Conservation (phyloP, 306 rosid species). For the Fagus crenata region DNA sequence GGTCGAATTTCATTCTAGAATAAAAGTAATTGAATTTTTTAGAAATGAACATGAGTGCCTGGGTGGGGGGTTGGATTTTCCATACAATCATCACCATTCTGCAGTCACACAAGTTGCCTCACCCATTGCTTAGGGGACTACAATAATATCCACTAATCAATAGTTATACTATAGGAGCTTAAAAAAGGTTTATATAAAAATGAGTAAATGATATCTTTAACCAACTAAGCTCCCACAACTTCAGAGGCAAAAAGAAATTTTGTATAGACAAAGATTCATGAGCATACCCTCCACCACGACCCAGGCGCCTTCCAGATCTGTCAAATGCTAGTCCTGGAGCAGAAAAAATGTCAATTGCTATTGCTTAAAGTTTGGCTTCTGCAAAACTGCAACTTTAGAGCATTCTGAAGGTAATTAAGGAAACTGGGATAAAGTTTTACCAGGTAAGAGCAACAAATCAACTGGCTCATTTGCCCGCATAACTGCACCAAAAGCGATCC, state of each 20-base stretch:
- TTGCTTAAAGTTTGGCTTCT: slow-evolving; percentile 21
- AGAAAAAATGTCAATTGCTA: slow-evolving; percentile 24
- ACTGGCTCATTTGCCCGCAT: slow-evolving; percentile 87
- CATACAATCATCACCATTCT: neutral
- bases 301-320: slow-evolving; percentile 86
- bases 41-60: slow-evolving; percentile 7
- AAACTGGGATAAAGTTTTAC: slow-evolving; percentile 41
- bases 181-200: neutral
- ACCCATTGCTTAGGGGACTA: neutral
- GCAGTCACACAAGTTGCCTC: slow-evolving; percentile 9
- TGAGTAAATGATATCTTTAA: slow-evolving; percentile 19
- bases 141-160: neutral
- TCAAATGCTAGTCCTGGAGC: slow-evolving; percentile 86
- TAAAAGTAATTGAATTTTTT: slow-evolving; percentile 7
- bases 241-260: slow-evolving; percentile 14
- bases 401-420: slow-evolving; percentile 2
- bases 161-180: neutral
- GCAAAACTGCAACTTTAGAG: neutral
- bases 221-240: slow-evolving; percentile 15
- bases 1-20: neutral
- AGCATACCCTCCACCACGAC: slow-evolving; percentile 98
- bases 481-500: slow-evolving; percentile 65
- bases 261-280: slow-evolving; percentile 23
- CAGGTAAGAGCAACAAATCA: slow-evolving; percentile 89
- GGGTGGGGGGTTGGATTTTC: slow-evolving; percentile 1